Evolutionary conservation across 164 flowering plant species (phyloP).

Genomic region (Vitis riparia): DNA sequence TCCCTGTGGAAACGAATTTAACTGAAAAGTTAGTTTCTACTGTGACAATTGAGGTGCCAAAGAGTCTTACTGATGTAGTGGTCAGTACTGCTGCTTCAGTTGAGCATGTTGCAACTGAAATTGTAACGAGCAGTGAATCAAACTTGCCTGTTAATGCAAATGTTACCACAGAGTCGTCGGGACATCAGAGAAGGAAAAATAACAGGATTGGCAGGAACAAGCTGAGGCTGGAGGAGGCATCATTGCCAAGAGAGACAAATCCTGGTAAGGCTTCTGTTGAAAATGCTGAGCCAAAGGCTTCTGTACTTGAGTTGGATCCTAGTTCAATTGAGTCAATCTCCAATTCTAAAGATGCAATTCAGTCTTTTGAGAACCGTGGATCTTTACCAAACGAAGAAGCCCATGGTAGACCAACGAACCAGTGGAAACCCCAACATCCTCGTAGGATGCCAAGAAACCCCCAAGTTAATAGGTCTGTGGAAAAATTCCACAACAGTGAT

Average conservation of each 20-base stretch:
- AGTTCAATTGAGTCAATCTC: slow-evolving; percentile 21
- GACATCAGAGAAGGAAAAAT: slow-evolving; percentile 53
- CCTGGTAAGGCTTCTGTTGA: slow-evolving; percentile 27
- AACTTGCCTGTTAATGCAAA: slow-evolving; percentile 20
- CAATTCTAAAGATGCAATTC: slow-evolving; percentile 26
- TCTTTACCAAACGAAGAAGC: slow-evolving; percentile 48
- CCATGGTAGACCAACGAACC: slow-evolving; percentile 38
- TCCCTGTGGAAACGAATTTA: slow-evolving; percentile 27
- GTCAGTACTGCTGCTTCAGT: slow-evolving; percentile 14
- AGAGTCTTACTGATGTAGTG: slow-evolving; percentile 17
- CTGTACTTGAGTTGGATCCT: slow-evolving; percentile 28
- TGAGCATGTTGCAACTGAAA: slow-evolving; percentile 25
- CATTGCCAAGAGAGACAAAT: slow-evolving; percentile 27
- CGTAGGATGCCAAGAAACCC: slow-evolving; percentile 55
- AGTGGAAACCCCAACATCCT: slow-evolving; percentile 62
- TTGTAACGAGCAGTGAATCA: slow-evolving; percentile 21
- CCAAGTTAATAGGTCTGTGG: slow-evolving; percentile 42
- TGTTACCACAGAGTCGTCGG: slow-evolving; percentile 29
- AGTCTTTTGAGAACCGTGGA: slow-evolving; percentile 30
- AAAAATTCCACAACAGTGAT: slow-evolving; percentile 55
- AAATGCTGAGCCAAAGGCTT: slow-evolving; percentile 26
- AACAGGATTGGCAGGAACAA: slow-evolving; percentile 55
- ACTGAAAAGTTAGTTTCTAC: slow-evolving; percentile 27
- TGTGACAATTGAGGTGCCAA: slow-evolving; percentile 17
- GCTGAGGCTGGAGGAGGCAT: slow-evolving; percentile 52